Evolutionary conservation across 768 basidiomycete species (phyloP).

Genomic region (Amanita exitialis): DNA sequence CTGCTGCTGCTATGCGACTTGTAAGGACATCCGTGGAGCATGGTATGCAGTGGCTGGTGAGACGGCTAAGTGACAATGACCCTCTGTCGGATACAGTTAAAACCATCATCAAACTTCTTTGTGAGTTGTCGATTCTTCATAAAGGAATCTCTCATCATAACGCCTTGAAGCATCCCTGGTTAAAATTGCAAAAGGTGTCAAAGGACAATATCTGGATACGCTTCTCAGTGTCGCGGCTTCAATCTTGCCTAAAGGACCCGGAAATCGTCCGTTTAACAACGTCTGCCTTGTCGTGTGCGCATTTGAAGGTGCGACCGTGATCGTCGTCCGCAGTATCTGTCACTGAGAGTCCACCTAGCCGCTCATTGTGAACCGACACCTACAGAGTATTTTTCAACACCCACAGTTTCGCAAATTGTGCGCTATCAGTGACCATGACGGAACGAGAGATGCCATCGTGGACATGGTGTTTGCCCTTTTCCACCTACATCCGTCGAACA

Average conservation of each 20-base stretch:
- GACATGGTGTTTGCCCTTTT: conserved; percentile 60
- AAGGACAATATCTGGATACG: conserved; percentile 61
- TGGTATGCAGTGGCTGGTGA: conserved; percentile 44
- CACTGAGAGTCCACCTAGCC: conserved; percentile 32
- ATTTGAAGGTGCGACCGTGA: conserved; percentile 1
- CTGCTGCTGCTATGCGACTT: conserved; percentile 13
- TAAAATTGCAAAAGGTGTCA: conserved; percentile 22
- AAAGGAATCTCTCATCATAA: not conserved
- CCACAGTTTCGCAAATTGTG: conserved; percentile 46
- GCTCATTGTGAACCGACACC: conserved; percentile 56
- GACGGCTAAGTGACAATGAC: conserved; percentile 27
- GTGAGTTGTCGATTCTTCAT: conserved; percentile 18
- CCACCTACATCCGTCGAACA: conserved; percentile 65
- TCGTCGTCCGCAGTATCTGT: not conserved
- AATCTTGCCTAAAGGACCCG: conserved; percentile 40
- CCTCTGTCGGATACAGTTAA: conserved; percentile 9
- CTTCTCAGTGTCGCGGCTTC: conserved; percentile 54
- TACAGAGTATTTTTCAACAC: conserved; percentile 72
- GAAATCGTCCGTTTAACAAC: conserved; percentile 33
- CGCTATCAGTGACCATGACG: conserved; percentile 13
- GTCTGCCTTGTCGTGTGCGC: conserved; percentile 18
- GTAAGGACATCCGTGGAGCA: conserved; percentile 28
- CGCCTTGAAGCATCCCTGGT: conserved; percentile 20
- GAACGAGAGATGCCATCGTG: conserved; percentile 37
- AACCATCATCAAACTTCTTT: conserved; percentile 22